Conservation (phyloP, 2,329 filamentous ascomycete species). For the Colletotrichum tofieldiae region DNA sequence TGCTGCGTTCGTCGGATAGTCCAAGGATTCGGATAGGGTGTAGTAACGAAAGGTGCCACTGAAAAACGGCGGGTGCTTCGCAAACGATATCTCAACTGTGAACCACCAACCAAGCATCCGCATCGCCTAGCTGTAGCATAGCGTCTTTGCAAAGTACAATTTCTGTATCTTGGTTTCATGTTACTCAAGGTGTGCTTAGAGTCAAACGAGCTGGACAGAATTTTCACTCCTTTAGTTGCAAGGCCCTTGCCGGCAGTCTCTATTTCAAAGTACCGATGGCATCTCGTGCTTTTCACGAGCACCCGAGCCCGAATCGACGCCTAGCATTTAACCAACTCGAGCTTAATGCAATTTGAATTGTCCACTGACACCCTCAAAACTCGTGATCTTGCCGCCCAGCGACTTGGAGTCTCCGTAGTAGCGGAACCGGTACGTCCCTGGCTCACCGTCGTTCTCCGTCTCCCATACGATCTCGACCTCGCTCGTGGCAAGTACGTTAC, state of each 20-base stretch:
- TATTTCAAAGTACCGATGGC: background rate
- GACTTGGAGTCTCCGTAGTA: constrained; percentile 88
- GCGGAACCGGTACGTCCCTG: constrained; percentile 80
- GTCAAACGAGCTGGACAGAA: background rate
- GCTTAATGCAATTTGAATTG: constrained; percentile 57
- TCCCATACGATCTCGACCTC: constrained; percentile 85
- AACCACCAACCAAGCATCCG: no score
- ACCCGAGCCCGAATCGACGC: background rate
- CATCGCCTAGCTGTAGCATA: no score
- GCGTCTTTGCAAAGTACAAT: no score
- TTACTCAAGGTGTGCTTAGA: constrained; percentile 56
- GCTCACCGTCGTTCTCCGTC: constrained; percentile 72
- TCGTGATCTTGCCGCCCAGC: constrained; percentile 71
- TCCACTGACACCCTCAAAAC: constrained; percentile 78
- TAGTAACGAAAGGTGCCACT: no score
- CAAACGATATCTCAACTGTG: no score
- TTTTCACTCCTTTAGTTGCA: background rate
- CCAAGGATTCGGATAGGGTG: no score
- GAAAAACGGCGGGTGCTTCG: no score
- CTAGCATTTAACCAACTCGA: background rate
- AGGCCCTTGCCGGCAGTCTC: background rate
- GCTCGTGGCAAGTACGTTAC: constrained; percentile 79
- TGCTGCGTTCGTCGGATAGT: no score
- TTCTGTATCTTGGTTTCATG: constrained; percentile 58
- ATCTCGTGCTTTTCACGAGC: background rate